A percentile compares a stretch with the other conserved stretches of the same genome.
Conservation (phyloP, 2,329 filamentous ascomycete species). For the Stenocarpella maydis region DNA sequence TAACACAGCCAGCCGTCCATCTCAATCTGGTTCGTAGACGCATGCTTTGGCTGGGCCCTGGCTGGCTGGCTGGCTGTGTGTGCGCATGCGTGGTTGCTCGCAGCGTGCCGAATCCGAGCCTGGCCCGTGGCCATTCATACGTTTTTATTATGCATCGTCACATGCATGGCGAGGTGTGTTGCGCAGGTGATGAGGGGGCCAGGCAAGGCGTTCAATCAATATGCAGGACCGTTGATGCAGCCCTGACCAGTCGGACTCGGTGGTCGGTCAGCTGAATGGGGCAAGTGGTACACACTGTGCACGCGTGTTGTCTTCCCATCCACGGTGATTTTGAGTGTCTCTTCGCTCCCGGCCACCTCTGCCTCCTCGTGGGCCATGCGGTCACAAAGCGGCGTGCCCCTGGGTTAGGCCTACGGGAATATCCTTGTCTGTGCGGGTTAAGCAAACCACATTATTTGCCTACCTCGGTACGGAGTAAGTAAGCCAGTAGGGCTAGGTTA, state of each 20-base stretch:
- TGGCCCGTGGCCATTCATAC: background rate
- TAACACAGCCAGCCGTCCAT: background rate
- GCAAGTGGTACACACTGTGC: background rate
- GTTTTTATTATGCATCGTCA: background rate
- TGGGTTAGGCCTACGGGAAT: background rate
- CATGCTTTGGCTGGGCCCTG: too few species aligned
- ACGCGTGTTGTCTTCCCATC: too few species aligned
- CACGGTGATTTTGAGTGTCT: too few species aligned
- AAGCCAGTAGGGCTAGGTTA: conserved; percentile 19
- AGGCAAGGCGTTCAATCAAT: background rate
- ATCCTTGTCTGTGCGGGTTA: too few species aligned
- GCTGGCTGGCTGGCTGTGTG: background rate
- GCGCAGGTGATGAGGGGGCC: background rate
- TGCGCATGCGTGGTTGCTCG: background rate
- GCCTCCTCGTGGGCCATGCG: background rate
- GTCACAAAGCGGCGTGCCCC: background rate
- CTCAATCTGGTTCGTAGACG: background rate
- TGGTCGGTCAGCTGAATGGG: background rate
- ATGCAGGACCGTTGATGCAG: conserved; percentile 19
- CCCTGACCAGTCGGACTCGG: background rate
- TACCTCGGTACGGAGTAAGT: background rate
- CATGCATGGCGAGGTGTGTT: background rate
- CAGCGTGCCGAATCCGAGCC: background rate
- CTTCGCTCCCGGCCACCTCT: background rate
- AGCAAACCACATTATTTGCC: background rate